Conservation (phyloP, 805 yeast genomes). For the Yarrowia bubula region DNA sequence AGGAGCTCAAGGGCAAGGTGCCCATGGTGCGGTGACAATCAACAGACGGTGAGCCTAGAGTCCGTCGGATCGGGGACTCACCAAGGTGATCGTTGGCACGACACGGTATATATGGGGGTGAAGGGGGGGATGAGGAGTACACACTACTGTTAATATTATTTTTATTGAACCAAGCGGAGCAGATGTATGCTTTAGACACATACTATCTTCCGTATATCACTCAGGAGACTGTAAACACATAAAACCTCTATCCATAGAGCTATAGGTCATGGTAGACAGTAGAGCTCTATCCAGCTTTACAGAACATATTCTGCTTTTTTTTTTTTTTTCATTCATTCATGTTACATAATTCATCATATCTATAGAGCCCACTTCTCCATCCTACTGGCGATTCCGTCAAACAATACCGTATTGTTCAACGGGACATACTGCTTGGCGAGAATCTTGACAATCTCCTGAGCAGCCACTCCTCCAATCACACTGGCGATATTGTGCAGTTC, state of each 20-base stretch:
- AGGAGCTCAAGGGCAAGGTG: conserved; percentile 29
- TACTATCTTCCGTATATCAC: no score
- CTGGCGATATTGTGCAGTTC: conserved; percentile 62
- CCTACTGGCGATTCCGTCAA: conserved; percentile 65
- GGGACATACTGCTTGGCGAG: conserved; percentile 81
- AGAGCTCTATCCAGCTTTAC: no score
- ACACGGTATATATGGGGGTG: conserved; percentile 6
- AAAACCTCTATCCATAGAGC: no score
- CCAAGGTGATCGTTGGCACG: neutral
- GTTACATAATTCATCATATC: neutral
- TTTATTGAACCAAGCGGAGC: neutral
- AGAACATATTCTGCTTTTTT: no score
- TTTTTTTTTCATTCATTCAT: no score
- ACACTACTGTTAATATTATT: conserved; percentile 13
- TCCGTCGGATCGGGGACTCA: conserved; percentile 23
- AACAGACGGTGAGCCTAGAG: conserved; percentile 21
- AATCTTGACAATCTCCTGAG: conserved; percentile 77
- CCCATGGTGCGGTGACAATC: conserved; percentile 25
- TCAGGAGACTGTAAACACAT: no score
- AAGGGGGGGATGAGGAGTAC: neutral
- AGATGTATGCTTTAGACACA: neutral
- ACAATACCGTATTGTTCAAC: conserved; percentile 63
- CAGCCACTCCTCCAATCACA: conserved; percentile 77
- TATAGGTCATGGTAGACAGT: no score
- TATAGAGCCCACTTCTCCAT: conserved; percentile 35